Evolutionary conservation across 768 basidiomycete species (phyloP), one percentile per base, ranked within the genome.

Genomic region (Suillus alpinus): DNA sequence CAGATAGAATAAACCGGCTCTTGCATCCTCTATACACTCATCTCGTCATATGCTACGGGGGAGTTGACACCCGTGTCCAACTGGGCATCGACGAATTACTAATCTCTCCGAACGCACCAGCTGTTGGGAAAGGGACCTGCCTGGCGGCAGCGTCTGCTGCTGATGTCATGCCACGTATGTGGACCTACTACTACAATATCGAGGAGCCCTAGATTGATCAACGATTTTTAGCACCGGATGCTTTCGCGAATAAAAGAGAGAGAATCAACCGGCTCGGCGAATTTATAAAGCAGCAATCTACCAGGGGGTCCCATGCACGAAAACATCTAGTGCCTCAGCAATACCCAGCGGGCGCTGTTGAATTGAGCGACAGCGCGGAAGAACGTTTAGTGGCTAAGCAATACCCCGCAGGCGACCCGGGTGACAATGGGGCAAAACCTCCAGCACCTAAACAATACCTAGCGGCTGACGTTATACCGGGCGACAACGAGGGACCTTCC

Each of bases 111-210:
- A 52, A 58, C 31, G 7, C 29, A n/a, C 49, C 29, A 18, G 60
- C 46, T 59, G 57, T 14, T 26, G 14, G 23, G 14, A 26, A 47
- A 47, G 26, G 14, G 26, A 16, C 23, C 23, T 26, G 14, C 46
- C 46, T 8, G 7, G 14, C 32, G 6, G 32, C 7, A 32, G 32
- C 32, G 32, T 7, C 59, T 63, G 61, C 67, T 62, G 60, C 63
- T 64, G 59, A 67, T 14, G 65, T 67, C 3, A 80, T 80, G 78
- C 74, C 73, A 58, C 78, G 79, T 80, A 69, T 64, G 74, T 67
- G 60, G 62, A 31, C 43, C 62, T 49, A 60, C 61, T 49, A 60
- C 61, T 47, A 58, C 34, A 16, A 49, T 18, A 6, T 14, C 46
- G 47, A 49, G 32, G 26, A 51, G 37, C 6, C 36, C 46, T 39